Conservation (phyloP, 495 filamentous ascomycete species). For the Annulohypoxylon bovei region DNA sequence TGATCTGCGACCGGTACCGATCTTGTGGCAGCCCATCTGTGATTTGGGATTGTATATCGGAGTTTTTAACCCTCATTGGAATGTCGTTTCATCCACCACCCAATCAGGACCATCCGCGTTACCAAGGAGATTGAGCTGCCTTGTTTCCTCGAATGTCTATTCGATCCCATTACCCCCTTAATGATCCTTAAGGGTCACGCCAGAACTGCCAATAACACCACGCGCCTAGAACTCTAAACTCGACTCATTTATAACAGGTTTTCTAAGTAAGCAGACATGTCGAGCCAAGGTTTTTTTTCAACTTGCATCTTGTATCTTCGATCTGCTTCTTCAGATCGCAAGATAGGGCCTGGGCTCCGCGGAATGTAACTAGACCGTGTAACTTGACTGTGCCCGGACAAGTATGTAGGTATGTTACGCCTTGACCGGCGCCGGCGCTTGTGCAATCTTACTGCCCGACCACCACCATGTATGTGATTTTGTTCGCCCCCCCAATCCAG, state of each 20-base stretch:
- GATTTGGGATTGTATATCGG: constrained; percentile 33
- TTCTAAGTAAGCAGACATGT: background rate
- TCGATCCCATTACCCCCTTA: constrained; percentile 24
- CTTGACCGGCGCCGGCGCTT: constrained; percentile 6
- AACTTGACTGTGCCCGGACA: constrained; percentile 29
- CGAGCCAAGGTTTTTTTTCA: background rate
- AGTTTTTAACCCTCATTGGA: constrained; percentile 37
- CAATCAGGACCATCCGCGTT: constrained; percentile 38
- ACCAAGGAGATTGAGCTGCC: constrained; percentile 15
- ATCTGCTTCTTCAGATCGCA: constrained; percentile 23
- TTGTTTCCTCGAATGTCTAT: constrained; percentile 11
- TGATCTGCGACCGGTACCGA: constrained; percentile 41
- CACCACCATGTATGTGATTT: background rate
- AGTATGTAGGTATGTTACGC: constrained; percentile 6
- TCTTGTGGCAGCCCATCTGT: constrained; percentile 29
- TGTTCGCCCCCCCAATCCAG: background rate
- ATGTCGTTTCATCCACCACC: constrained; percentile 29
- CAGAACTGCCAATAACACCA: constrained; percentile 23
- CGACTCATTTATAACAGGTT: constrained; percentile 14
- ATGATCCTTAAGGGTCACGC: constrained; percentile 36
- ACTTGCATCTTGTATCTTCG: background rate
- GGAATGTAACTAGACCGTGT: constrained; percentile 34
- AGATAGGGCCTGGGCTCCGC: constrained; percentile 29
- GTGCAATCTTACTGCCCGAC: constrained; percentile 21
- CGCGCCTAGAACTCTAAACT: constrained; percentile 32